Evolutionary conservation across 2,329 filamentous ascomycete species (phyloP).

Genomic region (Triangularia verruculosa): DNA sequence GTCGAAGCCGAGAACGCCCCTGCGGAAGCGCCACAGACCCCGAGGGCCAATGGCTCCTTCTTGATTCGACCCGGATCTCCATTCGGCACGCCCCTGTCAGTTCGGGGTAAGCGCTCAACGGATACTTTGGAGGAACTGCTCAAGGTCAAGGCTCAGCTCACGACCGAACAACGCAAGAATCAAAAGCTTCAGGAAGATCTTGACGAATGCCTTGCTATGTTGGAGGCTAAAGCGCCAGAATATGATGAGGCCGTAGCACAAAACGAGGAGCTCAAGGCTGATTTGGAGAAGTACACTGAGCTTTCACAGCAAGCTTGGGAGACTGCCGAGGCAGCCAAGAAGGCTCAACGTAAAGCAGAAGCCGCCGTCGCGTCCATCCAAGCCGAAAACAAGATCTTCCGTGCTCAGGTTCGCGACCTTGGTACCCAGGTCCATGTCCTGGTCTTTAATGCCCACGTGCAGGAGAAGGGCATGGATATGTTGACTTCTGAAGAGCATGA

Average conservation of each 20-base stretch:
- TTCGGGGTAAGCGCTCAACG: slow-evolving; percentile 58
- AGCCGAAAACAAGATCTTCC: slow-evolving; percentile 73
- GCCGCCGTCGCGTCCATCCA: slow-evolving; percentile 62
- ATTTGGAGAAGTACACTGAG: slow-evolving; percentile 80
- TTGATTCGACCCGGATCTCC: slow-evolving; percentile 55
- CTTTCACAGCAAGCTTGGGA: slow-evolving; percentile 78
- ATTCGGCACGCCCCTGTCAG: slow-evolving; percentile 59
- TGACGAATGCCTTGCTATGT: slow-evolving; percentile 78
- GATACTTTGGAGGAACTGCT: slow-evolving; percentile 64
- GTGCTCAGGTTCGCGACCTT: slow-evolving; percentile 83
- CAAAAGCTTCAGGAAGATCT: slow-evolving; percentile 73
- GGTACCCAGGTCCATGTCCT: slow-evolving; percentile 89
- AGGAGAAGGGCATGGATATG: slow-evolving; percentile 72
- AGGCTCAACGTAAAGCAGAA: slow-evolving; percentile 75
- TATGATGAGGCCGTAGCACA: slow-evolving; percentile 82
- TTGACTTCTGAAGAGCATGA: slow-evolving; percentile 69
- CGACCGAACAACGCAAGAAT: slow-evolving; percentile 69
- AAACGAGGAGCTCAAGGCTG: slow-evolving; percentile 72
- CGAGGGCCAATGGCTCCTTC: slow-evolving; percentile 55
- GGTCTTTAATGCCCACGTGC: slow-evolving; percentile 78
- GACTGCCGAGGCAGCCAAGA: slow-evolving; percentile 75
- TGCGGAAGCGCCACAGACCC: slow-evolving; percentile 58
- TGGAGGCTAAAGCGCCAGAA: slow-evolving; percentile 85
- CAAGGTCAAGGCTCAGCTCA: slow-evolving; percentile 68
- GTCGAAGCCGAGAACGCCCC: slow-evolving; percentile 40